Evolutionary conservation across 148 eudicot genomes (phyloP), one percentile per base, ranked within the genome.

Genomic region (Chenopodium suecicum): DNA sequence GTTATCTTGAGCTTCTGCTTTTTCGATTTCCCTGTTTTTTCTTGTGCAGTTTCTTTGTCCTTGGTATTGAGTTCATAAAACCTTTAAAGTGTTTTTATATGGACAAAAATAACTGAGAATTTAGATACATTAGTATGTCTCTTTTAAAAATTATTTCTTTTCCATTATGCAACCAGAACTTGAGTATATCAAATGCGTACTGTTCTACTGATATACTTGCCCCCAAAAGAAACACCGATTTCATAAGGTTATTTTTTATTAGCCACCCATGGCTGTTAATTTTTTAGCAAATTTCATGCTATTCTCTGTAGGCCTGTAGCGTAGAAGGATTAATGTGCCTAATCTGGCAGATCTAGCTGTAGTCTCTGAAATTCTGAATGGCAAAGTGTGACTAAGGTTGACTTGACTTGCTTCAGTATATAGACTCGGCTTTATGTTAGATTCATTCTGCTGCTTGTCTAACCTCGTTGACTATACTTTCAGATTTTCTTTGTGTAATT

Each of bases 401-500:
- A 23, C 23, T 25, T 56, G 22, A 1, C 44, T 78, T n/a, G 29
- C 69, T 41, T 41, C 37, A 44, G 71, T 13, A 79, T 4, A 23
- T 29, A 20, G 11, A 2, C 10, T 76, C 27, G 69, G 44, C 48
- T 58, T 10, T 75, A 60, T 60, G 47, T 50, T 76, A n/a, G 52
- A 12, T 73, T 48, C 63, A 16, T 25, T n/a, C 31, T 52, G 77
- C 41, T 25, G 37, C 11, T 25, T 74, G 77, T 9, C 41, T 9
- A 29, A 73, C 34, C 19, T 47, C 23, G 7, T 72, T 23, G 58
- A 50, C 77, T 52, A 8, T 25, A 27, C 22, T 23, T 27, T n/a
- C 12, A 16, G 63, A 22, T 20, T 77, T n/a, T 32, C 52, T 32
- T n/a, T 76, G 68, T 76, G 69, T 76, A 20, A 58, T 64, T 77